A percentile compares a stretch with the other conserved stretches of the same genome.
Conservation (phyloP, 768 basidiomycete genomes). For the Mycena rosella region DNA sequence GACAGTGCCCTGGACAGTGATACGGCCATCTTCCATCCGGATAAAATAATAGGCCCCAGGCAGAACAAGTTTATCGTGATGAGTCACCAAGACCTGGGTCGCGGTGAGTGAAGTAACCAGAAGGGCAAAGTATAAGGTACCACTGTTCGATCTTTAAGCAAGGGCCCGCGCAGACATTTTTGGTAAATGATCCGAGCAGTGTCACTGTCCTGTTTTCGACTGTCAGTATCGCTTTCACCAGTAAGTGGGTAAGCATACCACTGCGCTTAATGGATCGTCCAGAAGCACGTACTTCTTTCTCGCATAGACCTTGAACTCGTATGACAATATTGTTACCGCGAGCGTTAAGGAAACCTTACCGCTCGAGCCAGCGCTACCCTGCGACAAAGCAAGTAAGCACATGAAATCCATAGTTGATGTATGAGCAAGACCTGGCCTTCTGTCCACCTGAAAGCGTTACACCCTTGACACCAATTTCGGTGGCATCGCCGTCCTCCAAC, state of each 20-base stretch:
- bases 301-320: background rate
- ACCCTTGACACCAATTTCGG: conserved; percentile 82
- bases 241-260: background rate
- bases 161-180: background rate
- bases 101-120: no score
- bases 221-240: background rate
- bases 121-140: background rate
- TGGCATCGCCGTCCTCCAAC: conserved; percentile 87
- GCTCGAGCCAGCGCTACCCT: background rate
- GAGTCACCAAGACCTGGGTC: background rate
- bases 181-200: background rate
- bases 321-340: no score
- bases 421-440: conserved; percentile 64
- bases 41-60: background rate
- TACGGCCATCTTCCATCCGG: background rate
- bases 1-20: background rate
- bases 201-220: background rate
- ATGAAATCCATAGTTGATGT: background rate
- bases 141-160: background rate
- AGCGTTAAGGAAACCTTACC: conserved; percentile 36
- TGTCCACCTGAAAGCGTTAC: conserved; percentile 84
- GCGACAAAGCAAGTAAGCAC: background rate
- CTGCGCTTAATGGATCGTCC: background rate
- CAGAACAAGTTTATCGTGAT: background rate
- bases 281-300: background rate